Evolutionary conservation across 768 basidiomycete species (phyloP).

Genomic region (Calocera cornea): DNA sequence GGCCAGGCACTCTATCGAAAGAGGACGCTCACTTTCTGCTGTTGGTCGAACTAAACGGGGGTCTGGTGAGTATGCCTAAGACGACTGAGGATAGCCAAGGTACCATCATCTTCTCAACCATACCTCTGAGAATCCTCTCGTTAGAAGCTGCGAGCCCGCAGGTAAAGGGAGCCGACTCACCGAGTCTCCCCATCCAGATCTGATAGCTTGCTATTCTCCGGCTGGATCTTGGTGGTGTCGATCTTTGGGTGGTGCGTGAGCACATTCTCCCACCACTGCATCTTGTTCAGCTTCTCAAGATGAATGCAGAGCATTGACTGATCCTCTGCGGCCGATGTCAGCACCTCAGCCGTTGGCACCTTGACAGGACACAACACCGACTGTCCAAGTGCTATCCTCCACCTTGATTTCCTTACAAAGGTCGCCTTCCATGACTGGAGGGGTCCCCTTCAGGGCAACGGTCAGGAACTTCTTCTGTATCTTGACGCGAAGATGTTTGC

Average conservation of each 20-base stretch:
- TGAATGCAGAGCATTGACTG: constrained; percentile 57
- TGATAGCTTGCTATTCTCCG: constrained; percentile 86
- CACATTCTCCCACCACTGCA: constrained; percentile 98
- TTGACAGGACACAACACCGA: constrained; percentile 41
- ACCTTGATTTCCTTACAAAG: too few relatives aligned
- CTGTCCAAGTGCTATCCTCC: constrained; percentile 93
- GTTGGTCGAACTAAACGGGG: constrained; percentile 52
- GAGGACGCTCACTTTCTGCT: constrained; percentile 45
- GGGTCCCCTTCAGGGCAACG: constrained; percentile 72
- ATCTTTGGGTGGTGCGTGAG: too few relatives aligned
- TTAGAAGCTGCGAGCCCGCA: constrained; percentile 38
- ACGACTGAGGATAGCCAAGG: constrained; percentile 21
- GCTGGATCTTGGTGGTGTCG: constrained; percentile 90
- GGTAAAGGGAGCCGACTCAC: too few relatives aligned
- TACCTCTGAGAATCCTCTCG: constrained; percentile 40
- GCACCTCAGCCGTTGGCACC: constrained; percentile 9
- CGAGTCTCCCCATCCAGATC: constrained; percentile 96
- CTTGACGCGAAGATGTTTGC: constrained; percentile 53
- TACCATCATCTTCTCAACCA: constrained; percentile 99
- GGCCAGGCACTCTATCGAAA: constrained; percentile 6
- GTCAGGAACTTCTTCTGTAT: constrained; percentile 74
- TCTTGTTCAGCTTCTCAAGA: constrained; percentile 73
- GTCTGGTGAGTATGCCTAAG: neutral
- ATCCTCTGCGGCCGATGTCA: constrained; percentile 46
- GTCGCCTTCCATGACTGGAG: too few relatives aligned